A percentile compares a stretch with the other conserved stretches of the same genome.
Evolutionary conservation across 2,329 filamentous ascomycete species (phyloP).

Genomic region (Cladophialophora bantiana): DNA sequence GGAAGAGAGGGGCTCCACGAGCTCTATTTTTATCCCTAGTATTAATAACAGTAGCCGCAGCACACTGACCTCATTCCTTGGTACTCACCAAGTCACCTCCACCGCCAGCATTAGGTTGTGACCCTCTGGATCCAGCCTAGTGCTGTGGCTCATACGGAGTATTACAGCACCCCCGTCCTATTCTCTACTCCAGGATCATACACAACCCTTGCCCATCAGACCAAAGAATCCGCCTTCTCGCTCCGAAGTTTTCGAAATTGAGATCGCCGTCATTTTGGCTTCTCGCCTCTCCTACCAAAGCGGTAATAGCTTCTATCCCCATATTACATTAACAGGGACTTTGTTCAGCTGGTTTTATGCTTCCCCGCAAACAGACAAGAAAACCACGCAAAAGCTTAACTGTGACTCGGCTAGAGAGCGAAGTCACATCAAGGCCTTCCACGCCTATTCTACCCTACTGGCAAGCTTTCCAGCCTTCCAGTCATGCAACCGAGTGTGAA

Average conservation of each 20-base stretch:
- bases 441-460: not conserved
- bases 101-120: not conserved
- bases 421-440: not conserved
- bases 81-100: not conserved
- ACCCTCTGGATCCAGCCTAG: not conserved
- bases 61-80: not conserved
- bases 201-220: not conserved
- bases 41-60: not conserved
- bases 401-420: not conserved
- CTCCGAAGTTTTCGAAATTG: not conserved
- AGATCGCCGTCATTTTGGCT: not conserved
- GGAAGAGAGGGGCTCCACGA: not conserved
- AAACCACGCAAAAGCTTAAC: constrained; percentile 3
- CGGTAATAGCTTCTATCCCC: not conserved
- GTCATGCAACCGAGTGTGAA: not conserved
- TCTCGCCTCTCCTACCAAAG: not conserved
- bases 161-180: not conserved
- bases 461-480: not conserved
- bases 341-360: not conserved
- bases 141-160: constrained; percentile 8
- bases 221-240: not conserved
- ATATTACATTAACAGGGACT: not conserved
- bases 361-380: not conserved
- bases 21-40: not conserved
- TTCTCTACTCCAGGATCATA: not conserved